These are phyloP conservation scores for Diplodia sapinea DNA, from an alignment of 2,329 filamentous ascomycete species.

Conservation along the genomic window DNA sequence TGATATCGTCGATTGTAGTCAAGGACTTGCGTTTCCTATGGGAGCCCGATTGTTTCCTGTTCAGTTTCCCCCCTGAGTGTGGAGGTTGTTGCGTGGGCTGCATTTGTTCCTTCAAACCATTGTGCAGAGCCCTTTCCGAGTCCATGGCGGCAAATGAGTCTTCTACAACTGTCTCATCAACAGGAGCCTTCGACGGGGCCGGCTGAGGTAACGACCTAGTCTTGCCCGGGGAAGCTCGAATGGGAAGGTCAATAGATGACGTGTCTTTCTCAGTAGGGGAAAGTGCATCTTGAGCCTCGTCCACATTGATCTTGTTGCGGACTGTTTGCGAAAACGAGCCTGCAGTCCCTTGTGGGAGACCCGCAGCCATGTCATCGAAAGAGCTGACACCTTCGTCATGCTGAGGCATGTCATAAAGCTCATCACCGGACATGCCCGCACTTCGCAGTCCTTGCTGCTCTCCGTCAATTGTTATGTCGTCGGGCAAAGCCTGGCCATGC, in stretches of 20 bases:
- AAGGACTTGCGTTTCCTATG: slow-evolving; percentile 37
- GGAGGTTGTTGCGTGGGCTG: neutral
- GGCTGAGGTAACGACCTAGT: neutral
- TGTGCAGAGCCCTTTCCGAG: neutral
- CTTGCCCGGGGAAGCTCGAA: slow-evolving; percentile 7
- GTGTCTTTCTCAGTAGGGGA: slow-evolving; percentile 18
- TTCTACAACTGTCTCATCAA: slow-evolving; percentile 10
- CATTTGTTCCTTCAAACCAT: neutral
- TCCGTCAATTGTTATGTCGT: neutral
- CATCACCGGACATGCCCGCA: neutral
- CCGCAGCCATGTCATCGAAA: slow-evolving; percentile 14
- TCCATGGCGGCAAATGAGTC: slow-evolving; percentile 12
- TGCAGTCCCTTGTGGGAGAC: slow-evolving; percentile 26
- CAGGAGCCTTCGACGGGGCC: neutral
- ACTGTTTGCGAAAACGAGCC: neutral
- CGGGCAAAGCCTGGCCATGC: neutral
- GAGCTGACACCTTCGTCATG: slow-evolving; percentile 7
- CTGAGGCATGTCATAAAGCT: neutral
- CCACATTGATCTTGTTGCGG: neutral
- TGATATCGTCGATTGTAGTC: slow-evolving; percentile 32
- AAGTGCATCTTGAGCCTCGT: neutral
- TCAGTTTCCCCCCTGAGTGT: neutral
- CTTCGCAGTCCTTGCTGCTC: neutral
- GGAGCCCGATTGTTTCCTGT: neutral
- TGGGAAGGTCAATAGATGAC: slow-evolving; percentile 3